Conservation (phyloP, 1,284 basidiomycete genomes). For the Golubevia sp. region DNA sequence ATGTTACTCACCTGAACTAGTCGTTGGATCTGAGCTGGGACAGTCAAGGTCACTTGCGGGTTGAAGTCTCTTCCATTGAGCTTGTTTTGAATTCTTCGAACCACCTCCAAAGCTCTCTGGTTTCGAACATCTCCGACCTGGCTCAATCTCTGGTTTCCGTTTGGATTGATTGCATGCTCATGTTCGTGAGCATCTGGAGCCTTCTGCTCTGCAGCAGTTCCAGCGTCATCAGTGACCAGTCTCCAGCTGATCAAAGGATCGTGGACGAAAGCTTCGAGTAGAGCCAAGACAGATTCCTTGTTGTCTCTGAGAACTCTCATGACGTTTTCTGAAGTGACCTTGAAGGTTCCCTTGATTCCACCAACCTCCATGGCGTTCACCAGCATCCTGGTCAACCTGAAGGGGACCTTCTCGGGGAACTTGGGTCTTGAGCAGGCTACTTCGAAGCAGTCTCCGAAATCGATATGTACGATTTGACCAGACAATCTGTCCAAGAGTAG, state of each 20-base stretch:
- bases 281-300: conserved; percentile 96
- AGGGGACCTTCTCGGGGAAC: conserved; percentile 98
- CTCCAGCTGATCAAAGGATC: conserved; percentile 70
- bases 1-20: conserved; percentile 24
- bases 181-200: conserved; percentile 31
- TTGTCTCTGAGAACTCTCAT: conserved; percentile 96
- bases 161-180: conserved; percentile 5
- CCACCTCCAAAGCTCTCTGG: conserved; percentile 53
- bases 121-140: conserved; percentile 38
- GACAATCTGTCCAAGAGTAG: conserved; percentile 87
- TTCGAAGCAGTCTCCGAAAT: conserved; percentile 72
- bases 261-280: conserved; percentile 80
- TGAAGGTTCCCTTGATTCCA: conserved; percentile 96
- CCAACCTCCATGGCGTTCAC: conserved; percentile 98
- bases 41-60: conserved; percentile 31
- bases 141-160: background rate
- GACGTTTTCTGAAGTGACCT: conserved; percentile 92
- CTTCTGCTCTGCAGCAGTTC: conserved; percentile 20
- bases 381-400: conserved; percentile 96
- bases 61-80: conserved; percentile 53
- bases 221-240: conserved; percentile 40
- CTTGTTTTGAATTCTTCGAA: conserved; percentile 57
- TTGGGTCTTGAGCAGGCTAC: conserved; percentile 79
- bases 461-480: conserved; percentile 95
- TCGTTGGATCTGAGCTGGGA: conserved; percentile 47